Evolutionary conservation across 2,329 filamentous ascomycete species (phyloP).

Genomic region (Fusarium chuoi): DNA sequence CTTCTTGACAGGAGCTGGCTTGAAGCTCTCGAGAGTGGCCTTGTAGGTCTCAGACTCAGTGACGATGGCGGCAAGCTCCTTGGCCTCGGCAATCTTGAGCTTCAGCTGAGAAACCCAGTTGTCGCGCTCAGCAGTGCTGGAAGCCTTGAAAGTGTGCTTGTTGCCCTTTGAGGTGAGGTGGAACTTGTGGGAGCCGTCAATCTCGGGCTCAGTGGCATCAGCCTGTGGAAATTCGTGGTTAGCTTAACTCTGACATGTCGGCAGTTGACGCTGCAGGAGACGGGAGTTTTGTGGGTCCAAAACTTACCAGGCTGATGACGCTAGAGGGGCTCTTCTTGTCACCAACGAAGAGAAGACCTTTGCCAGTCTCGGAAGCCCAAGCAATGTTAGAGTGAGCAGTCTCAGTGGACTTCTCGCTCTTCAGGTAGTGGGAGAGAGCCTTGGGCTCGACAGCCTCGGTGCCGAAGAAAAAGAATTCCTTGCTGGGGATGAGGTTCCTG

Average conservation of each 20-base stretch:
- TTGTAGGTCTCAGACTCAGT: conserved; percentile 89
- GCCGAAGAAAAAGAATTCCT: conserved; percentile 93
- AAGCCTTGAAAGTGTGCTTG: conserved; percentile 94
- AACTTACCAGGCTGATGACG: conserved; percentile 84
- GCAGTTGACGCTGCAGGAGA: conserved; percentile 24
- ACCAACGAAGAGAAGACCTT: conserved; percentile 91
- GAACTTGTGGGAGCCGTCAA: conserved; percentile 84
- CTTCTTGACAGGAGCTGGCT: conserved; percentile 60
- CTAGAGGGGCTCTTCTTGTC: conserved; percentile 85
- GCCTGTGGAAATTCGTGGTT: conserved; percentile 52
- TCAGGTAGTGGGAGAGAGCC: conserved; percentile 80
- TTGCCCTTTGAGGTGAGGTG: conserved; percentile 84
- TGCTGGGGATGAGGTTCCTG: conserved; percentile 88
- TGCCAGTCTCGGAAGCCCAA: conserved; percentile 93
- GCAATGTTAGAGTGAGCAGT: conserved; percentile 82
- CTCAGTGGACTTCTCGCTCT: conserved; percentile 84
- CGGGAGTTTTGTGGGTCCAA: conserved; percentile 26
- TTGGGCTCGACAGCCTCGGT: conserved; percentile 78
- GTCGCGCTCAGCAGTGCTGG: conserved; percentile 79
- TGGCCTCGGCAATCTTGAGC: conserved; percentile 84
- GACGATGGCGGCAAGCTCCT: conserved; percentile 79
- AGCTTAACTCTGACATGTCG: conserved; percentile 28
- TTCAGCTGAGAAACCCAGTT: conserved; percentile 91
- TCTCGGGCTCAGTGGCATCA: conserved; percentile 75
- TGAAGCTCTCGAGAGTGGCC: conserved; percentile 78